Percentiles rank a stretch among this genome's conserved stretches.
Evolutionary conservation across 2,329 filamentous ascomycete species (phyloP).

Genomic region (Trichoderma pleuroti): DNA sequence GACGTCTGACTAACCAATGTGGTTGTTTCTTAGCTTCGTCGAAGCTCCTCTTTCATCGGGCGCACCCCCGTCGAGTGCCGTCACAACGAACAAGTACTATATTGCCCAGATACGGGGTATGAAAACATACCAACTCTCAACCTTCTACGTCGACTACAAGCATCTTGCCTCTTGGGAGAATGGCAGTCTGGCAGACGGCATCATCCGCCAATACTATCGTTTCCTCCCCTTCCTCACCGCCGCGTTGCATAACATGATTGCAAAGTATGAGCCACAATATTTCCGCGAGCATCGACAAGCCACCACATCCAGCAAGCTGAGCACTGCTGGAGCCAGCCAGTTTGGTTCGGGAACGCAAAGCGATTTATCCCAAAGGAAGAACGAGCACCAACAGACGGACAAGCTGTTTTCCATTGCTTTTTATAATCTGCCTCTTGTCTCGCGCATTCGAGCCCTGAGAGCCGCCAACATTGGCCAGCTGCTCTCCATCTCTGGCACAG

Average conservation of each 20-base stretch:
- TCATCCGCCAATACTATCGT: constrained; percentile 89
- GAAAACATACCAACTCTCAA: constrained; percentile 71
- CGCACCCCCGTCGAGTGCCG: constrained; percentile 63
- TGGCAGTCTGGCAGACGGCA: constrained; percentile 77
- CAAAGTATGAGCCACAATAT: constrained; percentile 90
- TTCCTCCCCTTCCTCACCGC: constrained; percentile 88
- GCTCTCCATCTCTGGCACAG: constrained; percentile 92
- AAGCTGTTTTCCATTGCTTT: constrained; percentile 92
- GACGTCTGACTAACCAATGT: background rate
- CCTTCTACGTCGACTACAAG: constrained; percentile 81
- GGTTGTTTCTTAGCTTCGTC: constrained; percentile 49
- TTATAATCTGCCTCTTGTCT: constrained; percentile 87
- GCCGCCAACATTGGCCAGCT: constrained; percentile 89
- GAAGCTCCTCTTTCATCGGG: constrained; percentile 65
- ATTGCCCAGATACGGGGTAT: constrained; percentile 79
- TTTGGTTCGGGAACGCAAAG: constrained; percentile 60
- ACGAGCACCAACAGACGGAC: constrained; percentile 93
- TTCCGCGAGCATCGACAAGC: constrained; percentile 89
- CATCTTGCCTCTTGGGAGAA: constrained; percentile 77
- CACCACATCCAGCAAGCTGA: constrained; percentile 67
- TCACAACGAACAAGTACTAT: constrained; percentile 78
- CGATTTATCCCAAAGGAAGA: constrained; percentile 70
- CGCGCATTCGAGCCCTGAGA: constrained; percentile 77
- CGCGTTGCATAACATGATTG: constrained; percentile 86
- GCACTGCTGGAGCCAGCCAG: constrained; percentile 64